A percentile compares a stretch with the other conserved stretches of the same genome.
These are phyloP conservation scores for Kurtzmaniella cleridarum DNA, from an alignment of 805 yeast species.

Conservation along the genomic window DNA sequence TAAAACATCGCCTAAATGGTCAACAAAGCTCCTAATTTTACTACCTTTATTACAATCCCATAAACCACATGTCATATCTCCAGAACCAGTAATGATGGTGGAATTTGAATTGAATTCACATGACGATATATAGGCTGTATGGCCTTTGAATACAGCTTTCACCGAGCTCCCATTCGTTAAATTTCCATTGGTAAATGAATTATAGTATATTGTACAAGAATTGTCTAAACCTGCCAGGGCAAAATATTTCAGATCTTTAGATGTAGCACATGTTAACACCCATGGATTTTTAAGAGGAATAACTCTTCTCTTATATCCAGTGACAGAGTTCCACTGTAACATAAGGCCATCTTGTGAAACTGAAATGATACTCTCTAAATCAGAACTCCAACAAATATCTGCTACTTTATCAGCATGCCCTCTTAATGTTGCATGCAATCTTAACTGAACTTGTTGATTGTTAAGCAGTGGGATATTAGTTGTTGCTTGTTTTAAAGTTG, in stretches of 20 bases:
- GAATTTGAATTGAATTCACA: constrained; percentile 57
- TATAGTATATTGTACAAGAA: constrained; percentile 58
- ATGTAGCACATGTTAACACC: constrained; percentile 70
- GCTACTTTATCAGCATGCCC: constrained; percentile 76
- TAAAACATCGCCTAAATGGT: constrained; percentile 70
- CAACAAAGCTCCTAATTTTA: constrained; percentile 48
- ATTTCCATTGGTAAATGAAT: constrained; percentile 14
- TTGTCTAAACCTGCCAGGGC: constrained; percentile 86
- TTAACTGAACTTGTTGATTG: constrained; percentile 14
- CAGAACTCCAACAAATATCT: constrained; percentile 62
- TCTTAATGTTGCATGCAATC: constrained; percentile 33
- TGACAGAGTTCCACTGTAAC: constrained; percentile 74
- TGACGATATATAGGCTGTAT: constrained; percentile 75
- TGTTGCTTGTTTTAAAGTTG: no score
- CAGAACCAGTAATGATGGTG: constrained; percentile 63
- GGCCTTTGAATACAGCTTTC: constrained; percentile 65
- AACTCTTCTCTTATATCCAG: constrained; percentile 67
- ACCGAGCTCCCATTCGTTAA: constrained; percentile 13
- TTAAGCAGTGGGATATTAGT: constrained; percentile 2
- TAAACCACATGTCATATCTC: constrained; percentile 71
- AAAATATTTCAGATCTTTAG: constrained; percentile 59
- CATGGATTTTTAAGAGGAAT: constrained; percentile 71
- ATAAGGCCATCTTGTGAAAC: constrained; percentile 86
- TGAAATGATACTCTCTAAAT: constrained; percentile 55
- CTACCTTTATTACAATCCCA: constrained; percentile 75